These are phyloP conservation scores for Euclidium syriacum DNA, from an alignment of 345 rosid species.

Conservation along the genomic window DNA sequence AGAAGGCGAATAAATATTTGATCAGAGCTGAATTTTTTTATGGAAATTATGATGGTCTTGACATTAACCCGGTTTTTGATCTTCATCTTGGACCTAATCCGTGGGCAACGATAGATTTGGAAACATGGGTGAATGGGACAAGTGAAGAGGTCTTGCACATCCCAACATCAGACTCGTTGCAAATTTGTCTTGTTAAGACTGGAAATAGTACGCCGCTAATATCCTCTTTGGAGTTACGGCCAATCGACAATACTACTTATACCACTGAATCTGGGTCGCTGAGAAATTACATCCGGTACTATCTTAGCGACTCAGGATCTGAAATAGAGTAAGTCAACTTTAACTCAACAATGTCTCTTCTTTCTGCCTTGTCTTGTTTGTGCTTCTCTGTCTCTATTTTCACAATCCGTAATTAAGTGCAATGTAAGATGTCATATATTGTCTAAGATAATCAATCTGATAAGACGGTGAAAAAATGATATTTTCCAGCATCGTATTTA, in stretches of 20 bases:
- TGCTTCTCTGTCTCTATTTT: background rate
- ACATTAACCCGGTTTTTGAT: slow-evolving; percentile 23
- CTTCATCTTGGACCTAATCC: slow-evolving; percentile 38
- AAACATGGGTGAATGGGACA: background rate
- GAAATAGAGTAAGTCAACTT: background rate
- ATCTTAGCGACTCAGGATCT: background rate
- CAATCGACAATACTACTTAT: background rate
- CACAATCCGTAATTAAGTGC: too few species aligned
- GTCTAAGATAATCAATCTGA: too few species aligned
- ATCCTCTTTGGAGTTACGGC: slow-evolving; percentile 39
- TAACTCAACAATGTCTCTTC: background rate
- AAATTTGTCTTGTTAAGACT: slow-evolving; percentile 45
- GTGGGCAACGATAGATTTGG: slow-evolving; percentile 20
- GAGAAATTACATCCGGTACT: background rate
- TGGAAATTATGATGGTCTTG: slow-evolving; percentile 37
- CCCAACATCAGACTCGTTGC: slow-evolving; percentile 12
- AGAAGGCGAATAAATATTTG: slow-evolving; percentile 17
- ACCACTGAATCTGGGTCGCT: slow-evolving; percentile 14
- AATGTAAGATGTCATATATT: too few species aligned
- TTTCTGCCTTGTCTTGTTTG: background rate
- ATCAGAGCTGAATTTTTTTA: slow-evolving; percentile 25
- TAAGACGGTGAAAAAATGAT: too few species aligned
- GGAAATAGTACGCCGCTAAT: slow-evolving; percentile 31
- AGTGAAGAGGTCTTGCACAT: slow-evolving; percentile 26
- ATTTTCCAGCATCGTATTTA: background rate